phyloP scores from a whole-genome alignment of 257 asterid genomes.

The Anisodus acutangulus region DNA sequence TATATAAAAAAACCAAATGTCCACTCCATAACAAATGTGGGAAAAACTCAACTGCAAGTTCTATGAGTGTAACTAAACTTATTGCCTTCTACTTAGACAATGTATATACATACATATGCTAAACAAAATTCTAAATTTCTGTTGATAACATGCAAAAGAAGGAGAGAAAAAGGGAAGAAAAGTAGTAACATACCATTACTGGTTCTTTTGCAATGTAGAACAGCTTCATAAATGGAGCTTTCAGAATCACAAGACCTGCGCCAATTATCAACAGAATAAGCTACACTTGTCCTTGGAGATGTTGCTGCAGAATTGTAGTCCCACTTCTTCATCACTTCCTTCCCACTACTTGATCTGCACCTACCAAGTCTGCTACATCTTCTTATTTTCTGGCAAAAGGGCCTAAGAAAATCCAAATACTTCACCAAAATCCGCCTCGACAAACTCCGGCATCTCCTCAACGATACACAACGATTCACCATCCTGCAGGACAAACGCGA shows the following conservation, averaged over 20 bases:
- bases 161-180: background rate
- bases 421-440: constrained; percentile 55
- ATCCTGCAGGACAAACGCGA: constrained; percentile 32
- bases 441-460: constrained; percentile 59
- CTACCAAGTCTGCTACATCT: constrained; percentile 31
- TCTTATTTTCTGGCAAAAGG: constrained; percentile 44
- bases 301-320: constrained; percentile 46
- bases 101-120: background rate
- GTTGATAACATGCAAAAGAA: background rate
- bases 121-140: background rate
- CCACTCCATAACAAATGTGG: background rate
- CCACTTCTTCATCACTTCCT: constrained; percentile 38
- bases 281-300: constrained; percentile 70
- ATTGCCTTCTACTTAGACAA: background rate
- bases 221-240: constrained; percentile 87
- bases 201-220: constrained; percentile 88
- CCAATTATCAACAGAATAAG: constrained; percentile 66
- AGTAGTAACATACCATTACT: constrained; percentile 41
- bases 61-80: background rate
- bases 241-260: constrained; percentile 88
- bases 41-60: background rate
- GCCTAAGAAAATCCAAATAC: constrained; percentile 60
- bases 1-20: background rate
- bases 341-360: constrained; percentile 39
- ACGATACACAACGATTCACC: constrained; percentile 44